phyloP scores from a whole-genome alignment of 1,139 yeast genomes.

The Pichia sp. region DNA sequence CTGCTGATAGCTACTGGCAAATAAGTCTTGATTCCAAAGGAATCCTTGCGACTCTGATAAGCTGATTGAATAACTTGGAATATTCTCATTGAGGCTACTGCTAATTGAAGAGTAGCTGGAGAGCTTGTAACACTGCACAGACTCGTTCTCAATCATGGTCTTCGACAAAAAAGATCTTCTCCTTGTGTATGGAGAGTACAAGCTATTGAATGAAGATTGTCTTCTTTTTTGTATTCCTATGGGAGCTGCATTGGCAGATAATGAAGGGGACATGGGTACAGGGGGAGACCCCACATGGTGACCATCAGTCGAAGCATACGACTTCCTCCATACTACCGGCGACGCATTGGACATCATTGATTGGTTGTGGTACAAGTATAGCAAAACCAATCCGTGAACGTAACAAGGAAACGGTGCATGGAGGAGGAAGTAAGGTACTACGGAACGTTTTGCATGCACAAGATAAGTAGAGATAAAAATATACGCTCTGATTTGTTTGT shows the following conservation, averaged over 20 bases:
- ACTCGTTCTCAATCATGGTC: slow-evolving; percentile 60
- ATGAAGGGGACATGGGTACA: background rate
- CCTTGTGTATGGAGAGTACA: slow-evolving; percentile 54
- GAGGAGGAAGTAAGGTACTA: background rate
- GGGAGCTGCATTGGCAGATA: background rate
- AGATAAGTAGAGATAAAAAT: background rate
- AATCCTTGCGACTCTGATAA: slow-evolving; percentile 69
- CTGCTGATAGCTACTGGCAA: slow-evolving; percentile 65
- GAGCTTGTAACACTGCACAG: slow-evolving; percentile 53
- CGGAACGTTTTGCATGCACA: background rate
- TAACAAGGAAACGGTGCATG: background rate
- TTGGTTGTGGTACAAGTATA: background rate
- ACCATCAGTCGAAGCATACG: background rate
- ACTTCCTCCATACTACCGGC: slow-evolving; percentile 2
- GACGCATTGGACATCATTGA: background rate
- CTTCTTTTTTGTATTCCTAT: slow-evolving; percentile 18
- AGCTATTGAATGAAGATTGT: slow-evolving; percentile 43
- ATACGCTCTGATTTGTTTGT: background rate
- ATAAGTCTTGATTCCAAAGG: slow-evolving; percentile 67
- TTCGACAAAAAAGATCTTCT: slow-evolving; percentile 57
- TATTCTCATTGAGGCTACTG: slow-evolving; percentile 25
- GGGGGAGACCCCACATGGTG: slow-evolving; percentile 1
- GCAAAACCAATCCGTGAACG: background rate
- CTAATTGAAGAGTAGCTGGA: slow-evolving; percentile 16
- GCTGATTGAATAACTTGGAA: slow-evolving; percentile 37